Evolutionary conservation across 2,329 filamentous ascomycete genomes (phyloP).

Genomic region (Fusarium burgessii): DNA sequence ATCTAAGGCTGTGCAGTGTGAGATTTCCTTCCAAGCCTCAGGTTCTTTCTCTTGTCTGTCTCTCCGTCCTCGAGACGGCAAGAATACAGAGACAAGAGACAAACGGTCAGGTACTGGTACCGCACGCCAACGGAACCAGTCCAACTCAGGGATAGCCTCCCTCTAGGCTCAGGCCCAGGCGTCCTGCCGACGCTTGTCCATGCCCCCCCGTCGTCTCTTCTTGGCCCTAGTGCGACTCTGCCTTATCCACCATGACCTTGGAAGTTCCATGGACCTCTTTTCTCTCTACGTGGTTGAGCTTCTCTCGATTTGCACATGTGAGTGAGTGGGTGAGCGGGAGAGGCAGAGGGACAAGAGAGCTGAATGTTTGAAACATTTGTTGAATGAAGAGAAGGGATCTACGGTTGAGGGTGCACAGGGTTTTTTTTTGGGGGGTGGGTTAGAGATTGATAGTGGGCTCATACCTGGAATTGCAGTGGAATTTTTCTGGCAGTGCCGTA

Average conservation of each 20-base stretch:
- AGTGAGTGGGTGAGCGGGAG: neutral
- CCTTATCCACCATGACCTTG: slow-evolving; percentile 33
- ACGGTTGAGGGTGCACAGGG: slow-evolving; percentile 1
- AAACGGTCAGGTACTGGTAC: slow-evolving; percentile 19
- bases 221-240: slow-evolving; percentile 35
- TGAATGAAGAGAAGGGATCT: slow-evolving; percentile 10
- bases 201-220: slow-evolving; percentile 36
- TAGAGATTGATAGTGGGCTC: slow-evolving; percentile 30
- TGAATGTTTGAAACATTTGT: slow-evolving; percentile 23
- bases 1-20: slow-evolving; percentile 16
- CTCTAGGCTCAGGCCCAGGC: slow-evolving; percentile 41
- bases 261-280: slow-evolving; percentile 29
- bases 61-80: neutral
- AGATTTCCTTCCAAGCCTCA: slow-evolving; percentile 17
- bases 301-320: slow-evolving; percentile 5
- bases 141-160: slow-evolving; percentile 30
- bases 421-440: neutral
- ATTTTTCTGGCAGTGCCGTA: slow-evolving; percentile 16
- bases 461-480: slow-evolving; percentile 31
- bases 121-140: slow-evolving; percentile 4
- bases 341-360: neutral
- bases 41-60: neutral
- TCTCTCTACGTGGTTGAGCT: slow-evolving; percentile 27
- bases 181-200: slow-evolving; percentile 41
- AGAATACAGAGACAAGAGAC: neutral